phyloP scores from a whole-genome alignment of 129 eudicot species.

The Artemisia tridentata region DNA sequence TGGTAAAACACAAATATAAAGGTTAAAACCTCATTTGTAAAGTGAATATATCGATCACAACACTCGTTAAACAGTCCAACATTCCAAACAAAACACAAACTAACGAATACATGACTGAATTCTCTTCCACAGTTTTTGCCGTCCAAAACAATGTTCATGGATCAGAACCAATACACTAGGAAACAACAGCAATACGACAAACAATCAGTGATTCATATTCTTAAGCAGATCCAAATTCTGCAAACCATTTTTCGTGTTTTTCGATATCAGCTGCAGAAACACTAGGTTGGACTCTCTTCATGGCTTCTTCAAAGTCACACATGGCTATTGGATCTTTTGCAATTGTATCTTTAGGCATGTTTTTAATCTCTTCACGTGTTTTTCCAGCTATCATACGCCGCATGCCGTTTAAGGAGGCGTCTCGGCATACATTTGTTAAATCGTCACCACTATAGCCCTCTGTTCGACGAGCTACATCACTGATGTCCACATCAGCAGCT shows the following conservation, averaged over 20 bases:
- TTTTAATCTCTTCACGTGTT: slow-evolving; percentile 92
- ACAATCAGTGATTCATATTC: neutral
- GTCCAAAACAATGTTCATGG: neutral
- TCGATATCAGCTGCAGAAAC: slow-evolving; percentile 90
- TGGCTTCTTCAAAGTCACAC: slow-evolving; percentile 95
- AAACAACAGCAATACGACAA: neutral
- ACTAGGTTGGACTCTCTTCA: slow-evolving; percentile 80
- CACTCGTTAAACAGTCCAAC: slow-evolving; percentile 16
- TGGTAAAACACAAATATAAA: neutral
- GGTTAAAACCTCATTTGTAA: too few relatives aligned
- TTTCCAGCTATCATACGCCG: slow-evolving; percentile 93
- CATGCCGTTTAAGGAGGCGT: slow-evolving; percentile 95
- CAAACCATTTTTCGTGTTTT: slow-evolving; percentile 87
- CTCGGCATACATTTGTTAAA: slow-evolving; percentile 86
- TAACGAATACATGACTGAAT: slow-evolving; percentile 7
- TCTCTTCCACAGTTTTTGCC: neutral
- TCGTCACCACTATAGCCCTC: slow-evolving; percentile 99
- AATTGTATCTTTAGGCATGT: slow-evolving; percentile 88
- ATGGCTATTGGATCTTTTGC: slow-evolving; percentile 89
- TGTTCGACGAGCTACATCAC: slow-evolving; percentile 80
- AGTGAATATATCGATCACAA: neutral
- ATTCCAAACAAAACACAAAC: slow-evolving; percentile 30
- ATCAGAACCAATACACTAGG: neutral
- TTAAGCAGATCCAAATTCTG: slow-evolving; percentile 91
- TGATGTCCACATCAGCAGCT: slow-evolving; percentile 79